A percentile compares a stretch with the other conserved stretches of the same genome.
Evolutionary conservation across 495 filamentous ascomycete species (phyloP).

Genomic region (Lasiosphaeria miniovina): DNA sequence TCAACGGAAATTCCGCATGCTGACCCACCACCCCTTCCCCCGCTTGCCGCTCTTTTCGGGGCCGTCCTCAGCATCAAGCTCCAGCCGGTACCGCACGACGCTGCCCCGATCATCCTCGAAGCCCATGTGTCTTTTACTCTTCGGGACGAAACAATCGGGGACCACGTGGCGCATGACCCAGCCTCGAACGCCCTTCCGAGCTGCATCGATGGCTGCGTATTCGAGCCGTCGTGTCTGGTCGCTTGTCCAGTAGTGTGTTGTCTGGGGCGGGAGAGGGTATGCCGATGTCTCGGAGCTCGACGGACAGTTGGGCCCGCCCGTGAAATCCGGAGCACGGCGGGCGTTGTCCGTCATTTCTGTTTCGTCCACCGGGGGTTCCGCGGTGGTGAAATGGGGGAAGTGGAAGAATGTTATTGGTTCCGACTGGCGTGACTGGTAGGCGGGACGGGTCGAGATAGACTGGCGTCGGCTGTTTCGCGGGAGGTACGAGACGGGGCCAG

Average conservation of each 20-base stretch:
- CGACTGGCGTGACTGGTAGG: constrained; percentile 16
- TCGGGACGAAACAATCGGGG: constrained; percentile 53
- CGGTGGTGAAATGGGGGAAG: constrained; percentile 47
- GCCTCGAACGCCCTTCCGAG: constrained; percentile 48
- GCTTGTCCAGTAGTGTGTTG: constrained; percentile 57
- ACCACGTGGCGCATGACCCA: constrained; percentile 52
- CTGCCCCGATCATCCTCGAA: constrained; percentile 54
- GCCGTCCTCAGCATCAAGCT: constrained; percentile 35
- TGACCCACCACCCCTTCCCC: constrained; percentile 30
- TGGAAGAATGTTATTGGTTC: constrained; percentile 41
- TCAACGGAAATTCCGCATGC: constrained; percentile 14
- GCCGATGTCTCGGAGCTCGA: constrained; percentile 16
- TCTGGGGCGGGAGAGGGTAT: constrained; percentile 46
- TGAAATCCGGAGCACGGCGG: constrained; percentile 4
- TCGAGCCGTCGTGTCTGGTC: constrained; percentile 52
- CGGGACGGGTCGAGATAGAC: constrained; percentile 24
- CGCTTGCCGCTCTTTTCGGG: constrained; percentile 17
- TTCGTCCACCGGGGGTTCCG: constrained; percentile 30
- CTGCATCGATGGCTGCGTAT: constrained; percentile 58
- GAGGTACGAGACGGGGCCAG: constrained; percentile 27
- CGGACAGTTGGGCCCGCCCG: constrained; percentile 13
- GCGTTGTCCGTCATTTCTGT: constrained; percentile 13
- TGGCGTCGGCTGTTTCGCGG: constrained; percentile 22
- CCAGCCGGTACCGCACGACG: constrained; percentile 52
- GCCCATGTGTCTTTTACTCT: constrained; percentile 38